phyloP scores from a whole-genome alignment of 2,329 filamentous ascomycete species.

The Tolypocladium pustulatum region DNA sequence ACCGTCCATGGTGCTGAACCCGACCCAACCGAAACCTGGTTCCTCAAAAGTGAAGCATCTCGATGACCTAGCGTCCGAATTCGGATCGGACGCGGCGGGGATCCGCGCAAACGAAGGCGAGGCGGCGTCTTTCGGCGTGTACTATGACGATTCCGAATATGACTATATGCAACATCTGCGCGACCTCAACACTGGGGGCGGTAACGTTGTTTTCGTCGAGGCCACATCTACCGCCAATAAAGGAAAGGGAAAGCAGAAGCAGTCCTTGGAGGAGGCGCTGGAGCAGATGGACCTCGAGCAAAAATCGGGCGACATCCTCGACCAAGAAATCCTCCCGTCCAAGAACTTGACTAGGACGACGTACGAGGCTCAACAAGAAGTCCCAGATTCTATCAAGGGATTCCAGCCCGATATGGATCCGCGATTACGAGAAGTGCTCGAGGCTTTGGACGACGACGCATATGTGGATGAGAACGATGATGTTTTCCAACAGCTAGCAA shows the following conservation, averaged over 20 bases:
- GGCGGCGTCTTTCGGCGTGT: slow-evolving; percentile 87
- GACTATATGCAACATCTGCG: slow-evolving; percentile 99
- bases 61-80: slow-evolving; percentile 64
- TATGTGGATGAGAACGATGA: slow-evolving; percentile 84
- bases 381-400: slow-evolving; percentile 83
- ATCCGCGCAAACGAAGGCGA: slow-evolving; percentile 90
- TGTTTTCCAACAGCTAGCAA: slow-evolving; percentile 69
- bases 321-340: slow-evolving; percentile 66
- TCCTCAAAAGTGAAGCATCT: slow-evolving; percentile 51
- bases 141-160: slow-evolving; percentile 89
- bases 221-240: slow-evolving; percentile 53
- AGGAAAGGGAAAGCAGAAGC: slow-evolving; percentile 64
- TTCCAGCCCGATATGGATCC: slow-evolving; percentile 99
- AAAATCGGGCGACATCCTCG: slow-evolving; percentile 48
- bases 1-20: slow-evolving; percentile 84
- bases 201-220: slow-evolving; percentile 77
- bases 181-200: slow-evolving; percentile 65
- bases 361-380: slow-evolving; percentile 87
- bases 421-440: slow-evolving; percentile 76
- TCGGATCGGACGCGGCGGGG: slow-evolving; percentile 53
- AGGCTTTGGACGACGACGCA: slow-evolving; percentile 89
- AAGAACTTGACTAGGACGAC: slow-evolving; percentile 67
- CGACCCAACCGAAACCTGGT: slow-evolving; percentile 32
- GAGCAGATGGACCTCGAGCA: slow-evolving; percentile 48
- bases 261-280: slow-evolving; percentile 74